A percentile compares a stretch with the other conserved stretches of the same genome.
Conservation (phyloP, 257 asterid species). For the Eustoma russellianum region DNA sequence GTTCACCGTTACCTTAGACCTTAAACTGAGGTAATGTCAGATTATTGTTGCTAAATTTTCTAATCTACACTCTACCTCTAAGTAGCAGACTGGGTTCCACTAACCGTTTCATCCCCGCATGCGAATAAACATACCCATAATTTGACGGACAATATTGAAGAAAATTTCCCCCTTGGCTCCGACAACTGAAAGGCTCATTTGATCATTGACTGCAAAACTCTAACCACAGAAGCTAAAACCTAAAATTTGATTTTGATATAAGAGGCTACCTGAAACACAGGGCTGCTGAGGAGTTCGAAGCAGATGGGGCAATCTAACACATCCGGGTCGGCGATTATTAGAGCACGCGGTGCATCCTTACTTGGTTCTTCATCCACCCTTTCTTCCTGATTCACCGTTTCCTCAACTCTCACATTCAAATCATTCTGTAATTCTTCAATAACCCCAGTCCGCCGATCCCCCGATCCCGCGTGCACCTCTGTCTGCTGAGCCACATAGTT, state of each 20-base stretch:
- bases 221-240: not conserved
- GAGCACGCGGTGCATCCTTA: not conserved
- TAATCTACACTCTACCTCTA: no score
- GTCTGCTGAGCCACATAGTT: conserved; percentile 10
- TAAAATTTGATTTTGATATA: not conserved
- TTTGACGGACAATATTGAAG: no score
- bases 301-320: conserved; percentile 79
- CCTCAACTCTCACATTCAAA: conserved; percentile 1
- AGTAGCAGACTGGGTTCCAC: no score
- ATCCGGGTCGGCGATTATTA: conserved; percentile 59
- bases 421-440: not conserved
- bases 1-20: no score
- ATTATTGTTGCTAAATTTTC: no score
- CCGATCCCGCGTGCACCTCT: conserved; percentile 8
- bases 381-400: not conserved
- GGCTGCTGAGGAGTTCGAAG: conserved; percentile 37
- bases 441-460: not conserved
- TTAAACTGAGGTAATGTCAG: no score
- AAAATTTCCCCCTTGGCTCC: no score
- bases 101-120: no score
- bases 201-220: no score
- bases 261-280: conserved; percentile 57
- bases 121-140: no score
- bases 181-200: no score
- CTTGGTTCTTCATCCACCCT: not conserved